phyloP scores from a whole-genome alignment of 805 yeast genomes.

The Saccharomycopsis lassenensis region DNA sequence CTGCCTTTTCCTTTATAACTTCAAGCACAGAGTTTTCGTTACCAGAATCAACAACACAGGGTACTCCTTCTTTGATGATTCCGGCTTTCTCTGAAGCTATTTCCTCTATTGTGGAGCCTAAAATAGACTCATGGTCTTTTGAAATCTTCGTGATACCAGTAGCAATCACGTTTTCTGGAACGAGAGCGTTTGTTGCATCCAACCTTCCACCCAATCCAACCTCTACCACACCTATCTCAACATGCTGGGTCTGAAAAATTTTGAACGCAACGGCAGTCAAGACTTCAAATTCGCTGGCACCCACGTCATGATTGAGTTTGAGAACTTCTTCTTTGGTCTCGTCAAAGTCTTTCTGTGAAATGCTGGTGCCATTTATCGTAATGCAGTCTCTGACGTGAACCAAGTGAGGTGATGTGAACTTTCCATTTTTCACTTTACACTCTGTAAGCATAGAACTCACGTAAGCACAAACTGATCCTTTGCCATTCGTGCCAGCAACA shows the following conservation, averaged over 20 bases:
- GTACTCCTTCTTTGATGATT: slow-evolving; percentile 50
- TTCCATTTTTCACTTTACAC: slow-evolving; percentile 37
- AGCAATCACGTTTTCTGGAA: slow-evolving; percentile 30
- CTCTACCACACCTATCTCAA: slow-evolving; percentile 76
- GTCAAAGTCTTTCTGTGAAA: slow-evolving; percentile 36
- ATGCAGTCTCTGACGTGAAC: slow-evolving; percentile 66
- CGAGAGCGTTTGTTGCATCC: slow-evolving; percentile 79
- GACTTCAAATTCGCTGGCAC: slow-evolving; percentile 83
- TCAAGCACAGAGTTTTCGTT: slow-evolving; percentile 42
- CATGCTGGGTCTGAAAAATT: slow-evolving; percentile 47
- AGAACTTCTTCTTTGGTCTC: slow-evolving; percentile 33
- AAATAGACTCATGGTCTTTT: slow-evolving; percentile 67
- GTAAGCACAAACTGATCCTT: slow-evolving; percentile 87
- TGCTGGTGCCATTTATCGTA: slow-evolving; percentile 47
- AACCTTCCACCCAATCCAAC: slow-evolving; percentile 88
- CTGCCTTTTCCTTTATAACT: slow-evolving; percentile 34
- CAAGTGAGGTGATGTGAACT: slow-evolving; percentile 85
- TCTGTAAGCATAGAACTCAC: slow-evolving; percentile 36
- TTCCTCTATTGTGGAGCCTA: slow-evolving; percentile 54
- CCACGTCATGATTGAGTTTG: slow-evolving; percentile 35
- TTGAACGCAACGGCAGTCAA: slow-evolving; percentile 79
- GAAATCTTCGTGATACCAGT: slow-evolving; percentile 81
- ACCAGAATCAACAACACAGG: slow-evolving; percentile 63
- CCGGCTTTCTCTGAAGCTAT: slow-evolving; percentile 85
- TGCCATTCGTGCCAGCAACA: slow-evolving; percentile 94